A percentile compares a stretch with the other conserved stretches of the same genome.
Evolutionary conservation across 225 moss, liverwort and hornwort genomes (phyloP).

Genomic region (Polytrichum commune): DNA sequence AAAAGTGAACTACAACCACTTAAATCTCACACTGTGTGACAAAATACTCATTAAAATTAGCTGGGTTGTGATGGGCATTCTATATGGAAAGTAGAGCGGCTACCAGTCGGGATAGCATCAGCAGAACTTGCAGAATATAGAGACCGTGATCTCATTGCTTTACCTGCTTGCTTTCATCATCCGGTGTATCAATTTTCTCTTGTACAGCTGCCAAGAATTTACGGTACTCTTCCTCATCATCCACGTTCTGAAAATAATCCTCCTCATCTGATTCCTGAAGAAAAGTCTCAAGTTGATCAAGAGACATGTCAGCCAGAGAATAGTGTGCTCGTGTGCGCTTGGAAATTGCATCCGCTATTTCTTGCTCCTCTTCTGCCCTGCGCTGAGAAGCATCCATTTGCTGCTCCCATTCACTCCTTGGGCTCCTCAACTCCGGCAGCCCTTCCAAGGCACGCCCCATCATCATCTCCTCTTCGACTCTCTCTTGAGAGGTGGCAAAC

Average conservation of each 20-base stretch:
- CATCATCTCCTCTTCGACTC: constrained; percentile 42
- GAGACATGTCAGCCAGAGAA: constrained; percentile 93
- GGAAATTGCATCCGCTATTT: constrained; percentile 67
- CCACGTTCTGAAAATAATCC: constrained; percentile 87
- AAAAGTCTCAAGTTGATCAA: constrained; percentile 93
- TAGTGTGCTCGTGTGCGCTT: constrained; percentile 93
- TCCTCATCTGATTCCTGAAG: constrained; percentile 98
- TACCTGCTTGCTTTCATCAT: constrained; percentile 27
- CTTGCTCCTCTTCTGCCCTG: constrained; percentile 45
- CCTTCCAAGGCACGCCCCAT: constrained; percentile 48
- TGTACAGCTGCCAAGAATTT: constrained; percentile 91
- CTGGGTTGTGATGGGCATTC: too few relatives aligned
- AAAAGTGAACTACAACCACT: too few relatives aligned
- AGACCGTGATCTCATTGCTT: background rate
- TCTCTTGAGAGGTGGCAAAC: constrained; percentile 18
- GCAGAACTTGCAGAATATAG: background rate
- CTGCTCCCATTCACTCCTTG: constrained; percentile 30
- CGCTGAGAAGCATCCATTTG: constrained; percentile 28
- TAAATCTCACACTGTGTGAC: too few relatives aligned
- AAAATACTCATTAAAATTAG: too few relatives aligned
- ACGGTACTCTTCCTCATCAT: constrained; percentile 94
- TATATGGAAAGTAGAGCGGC: too few relatives aligned
- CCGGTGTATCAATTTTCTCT: constrained; percentile 42
- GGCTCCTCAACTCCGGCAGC: constrained; percentile 39
- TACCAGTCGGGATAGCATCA: background rate